Percentiles rank a stretch among this genome's conserved stretches.
These are phyloP conservation scores for Fibroporia radiculosa DNA, from an alignment of 768 basidiomycete species.

Conservation along the genomic window DNA sequence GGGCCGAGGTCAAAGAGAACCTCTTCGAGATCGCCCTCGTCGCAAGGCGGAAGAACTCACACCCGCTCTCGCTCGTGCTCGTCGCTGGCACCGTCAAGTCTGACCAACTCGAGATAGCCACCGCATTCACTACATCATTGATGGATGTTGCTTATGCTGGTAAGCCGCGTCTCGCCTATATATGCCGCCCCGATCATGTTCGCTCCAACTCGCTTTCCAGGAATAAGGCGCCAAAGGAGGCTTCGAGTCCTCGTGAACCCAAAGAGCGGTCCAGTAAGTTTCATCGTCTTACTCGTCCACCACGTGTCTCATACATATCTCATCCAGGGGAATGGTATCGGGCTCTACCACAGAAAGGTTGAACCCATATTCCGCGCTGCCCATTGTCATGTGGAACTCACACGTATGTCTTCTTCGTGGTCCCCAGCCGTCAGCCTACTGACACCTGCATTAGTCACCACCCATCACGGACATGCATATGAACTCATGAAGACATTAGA, in stretches of 20 bases:
- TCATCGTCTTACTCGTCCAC: neutral
- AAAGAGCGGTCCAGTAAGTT: constrained; percentile 62
- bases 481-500: constrained; percentile 52
- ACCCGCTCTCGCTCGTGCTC: constrained; percentile 30
- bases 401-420: constrained; percentile 36
- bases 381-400: constrained; percentile 51
- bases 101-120: constrained; percentile 25
- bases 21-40: constrained; percentile 46
- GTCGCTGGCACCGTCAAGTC: constrained; percentile 36
- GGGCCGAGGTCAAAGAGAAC: constrained; percentile 32
- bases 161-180: constrained; percentile 25
- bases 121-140: constrained; percentile 47
- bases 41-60: constrained; percentile 34
- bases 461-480: constrained; percentile 52
- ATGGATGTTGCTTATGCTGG: constrained; percentile 60
- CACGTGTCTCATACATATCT: constrained; percentile 4
- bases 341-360: constrained; percentile 47
- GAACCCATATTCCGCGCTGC: constrained; percentile 70
- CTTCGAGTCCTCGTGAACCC: constrained; percentile 77
- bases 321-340: constrained; percentile 51
- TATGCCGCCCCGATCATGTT: neutral
- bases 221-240: constrained; percentile 43
- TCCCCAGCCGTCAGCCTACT: neutral
- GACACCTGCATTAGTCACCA: constrained; percentile 45
- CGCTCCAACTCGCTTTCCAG: constrained; percentile 23